These are phyloP conservation scores for Pseudomassariella vexata DNA, from an alignment of 2,329 filamentous ascomycete species.

Conservation along the genomic window DNA sequence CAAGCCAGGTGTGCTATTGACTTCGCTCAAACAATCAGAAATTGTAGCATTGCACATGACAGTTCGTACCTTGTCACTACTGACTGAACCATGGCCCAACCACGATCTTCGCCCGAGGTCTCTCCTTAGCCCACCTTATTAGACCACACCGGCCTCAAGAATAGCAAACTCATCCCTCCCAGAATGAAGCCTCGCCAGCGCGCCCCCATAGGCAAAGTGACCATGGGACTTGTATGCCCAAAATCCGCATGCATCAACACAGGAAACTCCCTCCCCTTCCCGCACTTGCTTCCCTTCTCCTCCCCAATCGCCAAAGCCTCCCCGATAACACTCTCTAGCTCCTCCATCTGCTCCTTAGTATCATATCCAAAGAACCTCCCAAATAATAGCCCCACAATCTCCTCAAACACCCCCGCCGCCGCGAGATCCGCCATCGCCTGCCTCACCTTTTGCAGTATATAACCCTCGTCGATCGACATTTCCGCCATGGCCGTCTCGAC, in stretches of 20 bases:
- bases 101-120: too few relatives aligned
- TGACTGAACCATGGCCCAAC: too few relatives aligned
- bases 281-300: too few relatives aligned
- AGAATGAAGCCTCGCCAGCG: conserved; percentile 30
- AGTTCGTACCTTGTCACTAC: too few relatives aligned
- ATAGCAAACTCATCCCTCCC: conserved; percentile 29
- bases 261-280: too few relatives aligned
- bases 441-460: conserved; percentile 23
- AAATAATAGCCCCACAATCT: conserved; percentile 33
- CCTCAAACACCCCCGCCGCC: conserved; percentile 33
- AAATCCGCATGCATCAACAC: conserved; percentile 36
- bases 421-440: conserved; percentile 33
- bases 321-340: conserved; percentile 24
- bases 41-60: too few relatives aligned
- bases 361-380: conserved; percentile 36
- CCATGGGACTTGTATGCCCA: conserved; percentile 34
- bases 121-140: too few relatives aligned
- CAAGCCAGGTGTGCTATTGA: too few relatives aligned
- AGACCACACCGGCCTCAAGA: conserved; percentile 13
- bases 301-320: conserved; percentile 28
- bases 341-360: conserved; percentile 17
- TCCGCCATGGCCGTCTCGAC: conserved; percentile 33
- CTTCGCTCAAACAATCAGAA: too few relatives aligned
- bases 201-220: conserved; percentile 35
- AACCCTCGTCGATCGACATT: conserved; percentile 17